A percentile compares a stretch with the other conserved stretches of the same genome.
phyloP scores from a whole-genome alignment of 2,329 filamentous ascomycete genomes.

The Elsinoe necatrix region DNA sequence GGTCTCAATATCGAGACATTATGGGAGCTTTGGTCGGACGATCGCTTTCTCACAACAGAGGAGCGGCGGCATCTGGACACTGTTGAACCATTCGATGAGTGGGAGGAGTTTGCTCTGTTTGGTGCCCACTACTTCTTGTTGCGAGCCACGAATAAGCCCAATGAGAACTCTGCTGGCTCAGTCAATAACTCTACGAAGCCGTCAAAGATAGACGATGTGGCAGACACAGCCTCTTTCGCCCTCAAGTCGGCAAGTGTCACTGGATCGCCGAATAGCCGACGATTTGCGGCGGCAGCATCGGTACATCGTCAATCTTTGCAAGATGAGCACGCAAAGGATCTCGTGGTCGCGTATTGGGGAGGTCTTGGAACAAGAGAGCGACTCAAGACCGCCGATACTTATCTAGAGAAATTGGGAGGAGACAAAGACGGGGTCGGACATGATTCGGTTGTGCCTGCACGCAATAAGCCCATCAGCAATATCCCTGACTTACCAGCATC shows the following conservation, averaged over 20 bases:
- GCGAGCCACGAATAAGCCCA: slow-evolving; percentile 45
- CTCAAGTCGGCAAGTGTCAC: neutral
- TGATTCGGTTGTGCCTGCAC: neutral
- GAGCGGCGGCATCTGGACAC: slow-evolving; percentile 57
- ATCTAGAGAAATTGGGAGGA: slow-evolving; percentile 25
- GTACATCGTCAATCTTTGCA: neutral
- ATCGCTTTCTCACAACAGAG: slow-evolving; percentile 52
- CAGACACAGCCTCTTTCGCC: neutral
- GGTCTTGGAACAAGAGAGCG: slow-evolving; percentile 42
- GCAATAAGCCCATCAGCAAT: slow-evolving; percentile 11
- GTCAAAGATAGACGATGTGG: neutral
- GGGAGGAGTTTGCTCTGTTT: slow-evolving; percentile 88
- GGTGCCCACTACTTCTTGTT: slow-evolving; percentile 76
- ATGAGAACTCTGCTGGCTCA: neutral
- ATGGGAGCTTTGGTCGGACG: slow-evolving; percentile 74
- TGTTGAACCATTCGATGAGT: slow-evolving; percentile 85
- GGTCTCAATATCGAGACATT: slow-evolving; percentile 55
- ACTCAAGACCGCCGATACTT: slow-evolving; percentile 39
- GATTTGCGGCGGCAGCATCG: slow-evolving; percentile 30
- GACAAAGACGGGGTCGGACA: slow-evolving; percentile 22
- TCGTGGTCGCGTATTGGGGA: slow-evolving; percentile 25
- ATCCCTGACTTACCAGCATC: slow-evolving; percentile 27
- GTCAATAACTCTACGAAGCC: neutral
- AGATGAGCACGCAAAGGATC: neutral
- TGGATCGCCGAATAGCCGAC: slow-evolving; percentile 21